Evolutionary conservation across 2,329 filamentous ascomycete genomes (phyloP).

Genomic region (Botrytis galanthina): DNA sequence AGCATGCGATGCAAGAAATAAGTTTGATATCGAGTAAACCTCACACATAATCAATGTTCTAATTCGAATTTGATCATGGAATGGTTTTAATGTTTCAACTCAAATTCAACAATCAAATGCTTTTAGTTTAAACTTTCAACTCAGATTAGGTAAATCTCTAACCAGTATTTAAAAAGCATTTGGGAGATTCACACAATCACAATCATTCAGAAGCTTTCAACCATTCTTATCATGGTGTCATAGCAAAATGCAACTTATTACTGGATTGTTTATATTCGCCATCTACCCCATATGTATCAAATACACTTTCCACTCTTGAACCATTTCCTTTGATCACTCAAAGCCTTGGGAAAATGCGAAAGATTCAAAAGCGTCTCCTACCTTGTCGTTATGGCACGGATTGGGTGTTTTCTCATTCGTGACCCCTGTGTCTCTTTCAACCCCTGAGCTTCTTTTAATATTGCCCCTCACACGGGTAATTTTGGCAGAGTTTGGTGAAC

Average conservation of each 20-base stretch:
- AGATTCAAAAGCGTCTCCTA: background rate
- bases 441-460: background rate
- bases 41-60: background rate
- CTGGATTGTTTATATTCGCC: background rate
- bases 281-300: background rate
- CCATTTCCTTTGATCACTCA: background rate
- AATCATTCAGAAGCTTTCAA: too few relatives aligned
- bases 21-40: background rate
- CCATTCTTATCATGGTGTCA: background rate
- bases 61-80: background rate
- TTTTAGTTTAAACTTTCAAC: background rate
- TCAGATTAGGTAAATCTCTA: background rate
- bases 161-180: background rate
- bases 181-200: too few relatives aligned
- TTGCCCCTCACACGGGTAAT: constrained; percentile 10
- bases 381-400: background rate
- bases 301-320: background rate
- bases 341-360: background rate
- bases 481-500: background rate
- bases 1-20: background rate
- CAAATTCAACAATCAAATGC: background rate
- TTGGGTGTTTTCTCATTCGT: background rate
- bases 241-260: background rate
- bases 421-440: background rate
- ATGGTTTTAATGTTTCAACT: background rate